These are phyloP conservation scores for Penicillium angulare DNA, from an alignment of 495 filamentous ascomycete genomes.

Conservation along the genomic window DNA sequence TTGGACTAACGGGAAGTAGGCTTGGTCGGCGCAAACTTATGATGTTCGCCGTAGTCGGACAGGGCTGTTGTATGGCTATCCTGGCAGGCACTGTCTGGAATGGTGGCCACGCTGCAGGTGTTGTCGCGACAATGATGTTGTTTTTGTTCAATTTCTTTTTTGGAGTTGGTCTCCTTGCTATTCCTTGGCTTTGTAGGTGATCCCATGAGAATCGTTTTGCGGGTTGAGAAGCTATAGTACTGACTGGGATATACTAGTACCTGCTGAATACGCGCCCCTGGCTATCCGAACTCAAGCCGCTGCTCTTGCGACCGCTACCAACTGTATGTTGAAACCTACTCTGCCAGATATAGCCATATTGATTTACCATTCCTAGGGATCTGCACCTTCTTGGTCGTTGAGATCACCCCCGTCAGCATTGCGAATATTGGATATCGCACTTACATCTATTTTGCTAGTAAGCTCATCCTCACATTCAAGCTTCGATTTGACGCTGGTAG, in stretches of 20 bases:
- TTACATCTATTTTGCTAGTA: slow-evolving; percentile 46
- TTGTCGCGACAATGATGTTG: slow-evolving; percentile 34
- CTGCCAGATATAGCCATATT: too few species aligned
- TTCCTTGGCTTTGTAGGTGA: slow-evolving; percentile 35
- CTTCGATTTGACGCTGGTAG: too few species aligned
- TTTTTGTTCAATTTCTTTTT: slow-evolving; percentile 42
- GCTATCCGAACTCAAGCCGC: slow-evolving; percentile 35
- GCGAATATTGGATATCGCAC: slow-evolving; percentile 39
- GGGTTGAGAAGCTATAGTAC: too few species aligned
- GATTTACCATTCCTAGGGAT: too few species aligned
- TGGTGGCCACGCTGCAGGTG: slow-evolving; percentile 26
- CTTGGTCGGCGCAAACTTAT: slow-evolving; percentile 47
- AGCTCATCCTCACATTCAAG: slow-evolving; percentile 2
- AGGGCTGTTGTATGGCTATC: slow-evolving; percentile 46
- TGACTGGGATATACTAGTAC: slow-evolving; percentile 16
- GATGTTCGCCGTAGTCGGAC: slow-evolving; percentile 51
- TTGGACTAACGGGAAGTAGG: slow-evolving; percentile 16
- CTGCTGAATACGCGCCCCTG: slow-evolving; percentile 35
- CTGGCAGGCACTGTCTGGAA: slow-evolving; percentile 32
- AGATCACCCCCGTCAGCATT: slow-evolving; percentile 41
- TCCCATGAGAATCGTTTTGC: too few species aligned
- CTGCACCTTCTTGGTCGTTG: slow-evolving; percentile 40
- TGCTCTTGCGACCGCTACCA: slow-evolving; percentile 33
- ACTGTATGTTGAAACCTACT: slow-evolving; percentile 22
- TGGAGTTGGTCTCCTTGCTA: slow-evolving; percentile 29